Conservation (phyloP, 768 basidiomycete species). For the Phanerodontia chrysosporium region DNA sequence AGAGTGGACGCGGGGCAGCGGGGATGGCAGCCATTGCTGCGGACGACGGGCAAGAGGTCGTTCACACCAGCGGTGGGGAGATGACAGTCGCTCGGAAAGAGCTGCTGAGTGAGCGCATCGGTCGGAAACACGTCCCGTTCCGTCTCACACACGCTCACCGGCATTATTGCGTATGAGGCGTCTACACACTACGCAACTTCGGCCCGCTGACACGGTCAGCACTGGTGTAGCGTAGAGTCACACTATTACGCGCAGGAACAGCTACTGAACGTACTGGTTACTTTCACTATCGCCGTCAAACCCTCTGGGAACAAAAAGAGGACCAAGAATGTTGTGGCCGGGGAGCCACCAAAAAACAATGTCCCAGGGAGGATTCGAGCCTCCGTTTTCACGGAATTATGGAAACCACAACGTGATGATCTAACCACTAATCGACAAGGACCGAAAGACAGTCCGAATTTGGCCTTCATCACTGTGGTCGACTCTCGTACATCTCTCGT, state of each 20-base stretch:
- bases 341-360: constrained; percentile 5
- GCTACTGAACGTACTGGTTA: too few species aligned
- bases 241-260: too few species aligned
- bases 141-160: not conserved
- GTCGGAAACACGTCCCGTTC: not conserved
- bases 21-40: not conserved
- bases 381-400: constrained; percentile 16
- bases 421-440: constrained; percentile 20
- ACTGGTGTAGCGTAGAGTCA: not conserved
- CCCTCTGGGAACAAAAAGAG: not conserved
- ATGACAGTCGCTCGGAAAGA: not conserved
- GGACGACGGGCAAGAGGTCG: not conserved
- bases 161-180: not conserved
- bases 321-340: too few species aligned
- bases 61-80: not conserved
- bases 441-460: constrained; percentile 3
- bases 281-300: too few species aligned
- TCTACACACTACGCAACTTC: not conserved
- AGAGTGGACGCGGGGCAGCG: not conserved
- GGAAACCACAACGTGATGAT: constrained; percentile 18
- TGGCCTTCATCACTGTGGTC: too few species aligned
- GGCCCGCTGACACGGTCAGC: not conserved
- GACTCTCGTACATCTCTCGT: too few species aligned
- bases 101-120: not conserved
- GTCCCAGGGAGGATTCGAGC: constrained; percentile 18